Conservation (phyloP, 345 rosid genomes). For the Corymbia maculata region DNA sequence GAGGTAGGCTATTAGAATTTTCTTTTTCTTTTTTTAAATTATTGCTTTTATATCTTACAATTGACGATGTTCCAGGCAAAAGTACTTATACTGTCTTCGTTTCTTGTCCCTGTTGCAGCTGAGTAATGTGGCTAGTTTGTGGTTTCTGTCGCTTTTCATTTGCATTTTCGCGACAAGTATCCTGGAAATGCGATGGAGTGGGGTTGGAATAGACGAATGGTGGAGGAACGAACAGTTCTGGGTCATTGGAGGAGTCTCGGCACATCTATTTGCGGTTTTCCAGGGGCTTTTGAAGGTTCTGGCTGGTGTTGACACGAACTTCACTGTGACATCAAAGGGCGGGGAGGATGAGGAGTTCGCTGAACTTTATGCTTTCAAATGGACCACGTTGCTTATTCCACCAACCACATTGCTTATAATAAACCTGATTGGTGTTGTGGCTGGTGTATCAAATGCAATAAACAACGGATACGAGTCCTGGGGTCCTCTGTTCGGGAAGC, state of each 20-base stretch:
- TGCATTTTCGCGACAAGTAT: constrained; percentile 53
- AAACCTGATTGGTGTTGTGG: constrained; percentile 53
- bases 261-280: constrained; percentile 57
- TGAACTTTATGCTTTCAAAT: constrained; percentile 40
- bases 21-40: background rate
- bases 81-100: background rate
- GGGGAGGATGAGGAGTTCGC: constrained; percentile 49
- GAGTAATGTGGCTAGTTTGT: constrained; percentile 38
- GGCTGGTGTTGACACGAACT: constrained; percentile 51
- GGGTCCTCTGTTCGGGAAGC: constrained; percentile 61
- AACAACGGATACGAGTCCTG: constrained; percentile 61
- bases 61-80: background rate
- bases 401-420: constrained; percentile 52
- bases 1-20: constrained; percentile 23
- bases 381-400: constrained; percentile 58
- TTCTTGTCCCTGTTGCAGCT: constrained; percentile 28
- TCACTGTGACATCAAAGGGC: constrained; percentile 57
- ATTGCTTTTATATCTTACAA: background rate
- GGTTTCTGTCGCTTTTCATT: constrained; percentile 53
- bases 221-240: constrained; percentile 81
- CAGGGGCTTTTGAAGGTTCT: constrained; percentile 57
- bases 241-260: constrained; percentile 65
- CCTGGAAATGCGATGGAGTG: constrained; percentile 70
- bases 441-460: constrained; percentile 48
- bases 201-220: constrained; percentile 60